Evolutionary conservation across 352 stramenopile species (phyloP).

Genomic region (Phytopythium aichiense): DNA sequence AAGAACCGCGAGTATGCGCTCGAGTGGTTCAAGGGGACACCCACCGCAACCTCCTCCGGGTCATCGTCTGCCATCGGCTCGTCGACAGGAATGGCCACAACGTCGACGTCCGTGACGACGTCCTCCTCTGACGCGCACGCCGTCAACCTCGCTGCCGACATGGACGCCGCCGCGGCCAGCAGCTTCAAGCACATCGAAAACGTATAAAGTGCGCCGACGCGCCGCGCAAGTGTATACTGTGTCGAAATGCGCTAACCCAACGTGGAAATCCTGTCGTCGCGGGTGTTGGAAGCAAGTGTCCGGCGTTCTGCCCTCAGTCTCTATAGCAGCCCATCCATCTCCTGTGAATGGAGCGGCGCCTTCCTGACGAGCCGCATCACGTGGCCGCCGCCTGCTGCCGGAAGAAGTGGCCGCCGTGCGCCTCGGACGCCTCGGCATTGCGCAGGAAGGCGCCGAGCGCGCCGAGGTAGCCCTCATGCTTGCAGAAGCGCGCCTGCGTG

Average conservation of each 20-base stretch:
- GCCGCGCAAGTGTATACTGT: not conserved
- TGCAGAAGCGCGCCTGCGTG: slow-evolving; percentile 92
- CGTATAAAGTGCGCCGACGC: slow-evolving; percentile 21
- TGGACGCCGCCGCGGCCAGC: slow-evolving; percentile 21
- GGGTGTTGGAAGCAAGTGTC: not conserved
- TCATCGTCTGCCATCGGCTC: slow-evolving; percentile 16
- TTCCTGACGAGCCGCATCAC: not conserved
- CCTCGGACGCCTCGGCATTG: slow-evolving; percentile 69
- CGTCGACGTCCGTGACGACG: slow-evolving; percentile 15
- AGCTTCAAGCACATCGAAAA: slow-evolving; percentile 79
- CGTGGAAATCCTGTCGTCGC: not conserved
- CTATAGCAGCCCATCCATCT: not conserved
- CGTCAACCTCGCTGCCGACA: slow-evolving; percentile 15
- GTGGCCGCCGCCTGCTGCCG: slow-evolving; percentile 20
- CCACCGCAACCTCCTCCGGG: slow-evolving; percentile 21
- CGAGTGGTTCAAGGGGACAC: slow-evolving; percentile 67
- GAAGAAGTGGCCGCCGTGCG: slow-evolving; percentile 63
- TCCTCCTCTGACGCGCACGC: slow-evolving; percentile 16
- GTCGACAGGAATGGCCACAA: slow-evolving; percentile 18
- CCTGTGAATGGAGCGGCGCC: not conserved
- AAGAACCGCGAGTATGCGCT: slow-evolving; percentile 75
- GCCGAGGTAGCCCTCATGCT: slow-evolving; percentile 98
- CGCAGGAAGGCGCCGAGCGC: slow-evolving; percentile 96
- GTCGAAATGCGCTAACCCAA: slow-evolving; percentile 1
- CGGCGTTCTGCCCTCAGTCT: not conserved